phyloP scores from a whole-genome alignment of 306 rosid species.

The Inga leiocalycina region DNA sequence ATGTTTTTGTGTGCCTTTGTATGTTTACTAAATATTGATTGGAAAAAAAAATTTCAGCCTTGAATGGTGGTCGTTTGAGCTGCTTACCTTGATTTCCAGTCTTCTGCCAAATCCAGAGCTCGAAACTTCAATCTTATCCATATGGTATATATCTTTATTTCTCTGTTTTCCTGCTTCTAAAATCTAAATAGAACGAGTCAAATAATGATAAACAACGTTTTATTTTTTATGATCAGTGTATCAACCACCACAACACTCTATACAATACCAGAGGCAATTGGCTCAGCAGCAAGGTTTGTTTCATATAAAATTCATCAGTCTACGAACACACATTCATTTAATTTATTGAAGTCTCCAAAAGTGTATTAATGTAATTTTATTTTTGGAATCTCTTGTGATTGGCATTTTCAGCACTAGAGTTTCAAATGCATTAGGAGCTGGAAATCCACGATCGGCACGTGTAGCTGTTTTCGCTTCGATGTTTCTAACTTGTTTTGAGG shows the following conservation, averaged over 20 bases:
- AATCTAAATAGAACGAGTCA: too few relatives aligned
- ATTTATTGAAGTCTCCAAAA: background rate
- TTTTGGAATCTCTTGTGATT: constrained; percentile 13
- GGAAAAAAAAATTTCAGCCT: too few relatives aligned
- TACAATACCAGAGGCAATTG: constrained; percentile 69
- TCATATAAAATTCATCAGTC: background rate
- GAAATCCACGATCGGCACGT: background rate
- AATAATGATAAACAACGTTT: constrained; percentile 16
- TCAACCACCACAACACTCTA: constrained; percentile 50
- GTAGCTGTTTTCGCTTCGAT: background rate
- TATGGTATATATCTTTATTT: too few relatives aligned
- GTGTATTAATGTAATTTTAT: background rate
- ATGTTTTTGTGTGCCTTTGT: too few relatives aligned
- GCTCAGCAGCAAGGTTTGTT: constrained; percentile 78
- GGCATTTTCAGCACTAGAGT: constrained; percentile 56
- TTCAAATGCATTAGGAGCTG: constrained; percentile 49
- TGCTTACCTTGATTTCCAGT: too few relatives aligned
- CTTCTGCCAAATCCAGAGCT: too few relatives aligned
- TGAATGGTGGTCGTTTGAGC: too few relatives aligned
- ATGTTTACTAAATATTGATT: too few relatives aligned
- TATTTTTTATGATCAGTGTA: constrained; percentile 43
- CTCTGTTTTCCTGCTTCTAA: too few relatives aligned
- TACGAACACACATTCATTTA: background rate
- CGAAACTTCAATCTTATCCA: too few relatives aligned
- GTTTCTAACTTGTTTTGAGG: background rate